Evolutionary conservation across 2,329 filamentous ascomycete species (phyloP).

Genomic region (Ophiosphaerella korrae): DNA sequence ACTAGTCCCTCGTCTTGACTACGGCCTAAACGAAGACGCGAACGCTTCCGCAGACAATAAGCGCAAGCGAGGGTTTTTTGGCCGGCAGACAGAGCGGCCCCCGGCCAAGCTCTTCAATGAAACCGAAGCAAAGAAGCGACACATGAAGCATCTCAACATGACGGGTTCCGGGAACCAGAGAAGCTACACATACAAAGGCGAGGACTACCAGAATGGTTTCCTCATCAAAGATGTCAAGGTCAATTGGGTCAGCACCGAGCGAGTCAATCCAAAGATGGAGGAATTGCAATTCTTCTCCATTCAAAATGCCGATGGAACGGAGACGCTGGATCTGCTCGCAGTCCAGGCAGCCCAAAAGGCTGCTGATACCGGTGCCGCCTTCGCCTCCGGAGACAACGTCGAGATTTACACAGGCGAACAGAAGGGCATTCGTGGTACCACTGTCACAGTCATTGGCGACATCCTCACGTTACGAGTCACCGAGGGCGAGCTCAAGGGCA

Average conservation of each 20-base stretch:
- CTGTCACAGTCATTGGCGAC: slow-evolving; percentile 83
- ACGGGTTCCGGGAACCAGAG: slow-evolving; percentile 64
- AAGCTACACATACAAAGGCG: slow-evolving; percentile 82
- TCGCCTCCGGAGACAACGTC: slow-evolving; percentile 91
- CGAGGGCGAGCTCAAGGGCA: slow-evolving; percentile 79
- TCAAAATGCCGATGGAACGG: slow-evolving; percentile 86
- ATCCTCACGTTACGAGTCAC: slow-evolving; percentile 88
- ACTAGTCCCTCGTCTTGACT: slow-evolving; percentile 89
- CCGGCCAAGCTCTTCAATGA: slow-evolving; percentile 93
- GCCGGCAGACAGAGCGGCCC: slow-evolving; percentile 67
- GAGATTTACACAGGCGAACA: slow-evolving; percentile 97
- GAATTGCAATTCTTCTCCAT: slow-evolving; percentile 95
- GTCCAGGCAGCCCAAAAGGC: slow-evolving; percentile 89
- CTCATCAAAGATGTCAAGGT: slow-evolving; percentile 93
- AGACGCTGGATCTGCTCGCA: slow-evolving; percentile 90
- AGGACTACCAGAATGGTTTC: slow-evolving; percentile 92
- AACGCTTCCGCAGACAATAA: slow-evolving; percentile 63
- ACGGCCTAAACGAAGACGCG: slow-evolving; percentile 82
- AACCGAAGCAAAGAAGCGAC: slow-evolving; percentile 85
- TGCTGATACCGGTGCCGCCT: slow-evolving; percentile 78
- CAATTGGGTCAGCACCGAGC: slow-evolving; percentile 80
- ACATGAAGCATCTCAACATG: slow-evolving; percentile 66
- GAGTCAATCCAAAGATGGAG: slow-evolving; percentile 91
- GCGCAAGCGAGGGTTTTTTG: slow-evolving; percentile 70
- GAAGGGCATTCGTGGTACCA: slow-evolving; percentile 84